These are phyloP conservation scores for Halophytophthora polymorphica DNA, from an alignment of 352 stramenopile species.

Conservation along the genomic window DNA sequence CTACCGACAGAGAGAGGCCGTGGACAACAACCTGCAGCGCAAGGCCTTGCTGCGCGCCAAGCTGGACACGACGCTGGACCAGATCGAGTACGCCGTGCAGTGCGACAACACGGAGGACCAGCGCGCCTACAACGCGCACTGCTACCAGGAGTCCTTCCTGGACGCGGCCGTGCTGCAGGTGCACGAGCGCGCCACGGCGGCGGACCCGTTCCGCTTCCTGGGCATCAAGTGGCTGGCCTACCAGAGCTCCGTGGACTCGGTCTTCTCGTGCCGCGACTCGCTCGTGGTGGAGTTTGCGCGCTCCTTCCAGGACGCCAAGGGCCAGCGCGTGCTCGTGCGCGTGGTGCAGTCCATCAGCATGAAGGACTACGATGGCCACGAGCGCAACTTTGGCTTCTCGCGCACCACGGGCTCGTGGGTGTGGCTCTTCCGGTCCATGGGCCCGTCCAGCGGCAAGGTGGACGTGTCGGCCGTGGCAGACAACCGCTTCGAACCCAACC, in stretches of 20 bases:
- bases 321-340: constrained; percentile 57
- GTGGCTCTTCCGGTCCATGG: constrained; percentile 55
- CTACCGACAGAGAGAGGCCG: constrained; percentile 57
- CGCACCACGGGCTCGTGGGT: constrained; percentile 51
- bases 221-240: constrained; percentile 75
- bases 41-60: constrained; percentile 61
- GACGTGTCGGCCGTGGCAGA: constrained; percentile 43
- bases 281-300: constrained; percentile 60
- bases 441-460: constrained; percentile 48
- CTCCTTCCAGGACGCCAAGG: constrained; percentile 52
- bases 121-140: constrained; percentile 56
- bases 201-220: constrained; percentile 67
- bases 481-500: constrained; percentile 36
- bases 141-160: constrained; percentile 71
- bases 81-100: constrained; percentile 66
- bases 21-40: constrained; percentile 37
- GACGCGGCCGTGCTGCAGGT: constrained; percentile 75
- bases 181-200: constrained; percentile 31
- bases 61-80: constrained; percentile 65
- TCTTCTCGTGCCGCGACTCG: constrained; percentile 60
- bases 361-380: constrained; percentile 36
- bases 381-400: constrained; percentile 65
- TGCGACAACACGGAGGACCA: constrained; percentile 58
- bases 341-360: constrained; percentile 57
- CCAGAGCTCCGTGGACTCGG: constrained; percentile 67